Evolutionary conservation across 2,329 filamentous ascomycete species (phyloP).

Genomic region (Clarireedia paspali): DNA sequence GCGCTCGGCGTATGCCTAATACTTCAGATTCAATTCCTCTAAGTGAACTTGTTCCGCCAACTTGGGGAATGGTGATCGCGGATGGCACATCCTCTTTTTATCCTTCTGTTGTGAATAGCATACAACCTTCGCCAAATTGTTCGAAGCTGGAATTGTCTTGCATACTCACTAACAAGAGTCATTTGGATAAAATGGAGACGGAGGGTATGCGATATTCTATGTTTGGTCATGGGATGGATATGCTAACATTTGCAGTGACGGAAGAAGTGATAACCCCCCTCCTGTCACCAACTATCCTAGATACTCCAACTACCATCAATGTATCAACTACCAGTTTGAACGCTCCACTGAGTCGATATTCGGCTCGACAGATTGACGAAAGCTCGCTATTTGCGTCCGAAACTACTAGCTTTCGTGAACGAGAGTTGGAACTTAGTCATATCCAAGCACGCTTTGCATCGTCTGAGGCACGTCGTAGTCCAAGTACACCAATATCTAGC

Average conservation of each 20-base stretch:
- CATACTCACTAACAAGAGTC: conserved; percentile 8
- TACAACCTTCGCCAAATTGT: conserved; percentile 18
- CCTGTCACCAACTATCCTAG: background rate
- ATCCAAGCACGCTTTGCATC: conserved; percentile 22
- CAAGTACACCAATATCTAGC: conserved; percentile 23
- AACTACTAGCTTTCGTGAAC: conserved; percentile 23
- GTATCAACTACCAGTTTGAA: conserved; percentile 12
- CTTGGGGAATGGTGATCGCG: conserved; percentile 17
- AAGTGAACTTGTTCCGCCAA: conserved; percentile 19
- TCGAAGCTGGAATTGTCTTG: conserved; percentile 19
- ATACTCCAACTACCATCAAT: conserved; percentile 11
- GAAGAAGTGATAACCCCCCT: background rate
- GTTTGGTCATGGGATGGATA: background rate
- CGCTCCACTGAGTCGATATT: conserved; percentile 12
- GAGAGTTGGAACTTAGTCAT: conserved; percentile 21
- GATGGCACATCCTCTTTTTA: conserved; percentile 21
- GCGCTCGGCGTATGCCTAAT: conserved; percentile 14
- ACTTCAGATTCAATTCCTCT: conserved; percentile 15
- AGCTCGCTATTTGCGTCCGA: conserved; percentile 24
- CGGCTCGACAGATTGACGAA: conserved; percentile 15
- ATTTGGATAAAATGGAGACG: background rate
- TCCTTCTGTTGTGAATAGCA: conserved; percentile 16
- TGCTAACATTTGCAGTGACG: background rate
- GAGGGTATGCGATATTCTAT: conserved; percentile 1
- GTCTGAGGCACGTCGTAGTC: conserved; percentile 12